A percentile compares a stretch with the other conserved stretches of the same genome.
Conservation (phyloP, 352 stramenopile genomes). For the Phytophthora boehmeriae region DNA sequence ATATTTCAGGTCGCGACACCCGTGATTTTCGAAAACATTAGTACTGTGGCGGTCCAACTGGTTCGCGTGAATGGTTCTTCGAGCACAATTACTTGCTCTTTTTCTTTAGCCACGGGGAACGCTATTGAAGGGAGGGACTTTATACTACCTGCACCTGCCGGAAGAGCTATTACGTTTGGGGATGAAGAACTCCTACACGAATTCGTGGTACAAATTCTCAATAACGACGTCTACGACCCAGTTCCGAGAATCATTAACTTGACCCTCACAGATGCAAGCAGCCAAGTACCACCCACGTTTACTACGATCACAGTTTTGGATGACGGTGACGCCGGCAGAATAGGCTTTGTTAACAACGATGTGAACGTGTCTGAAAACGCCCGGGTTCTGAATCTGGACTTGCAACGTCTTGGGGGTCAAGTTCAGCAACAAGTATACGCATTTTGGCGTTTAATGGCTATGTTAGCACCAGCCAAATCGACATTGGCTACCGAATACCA, state of each 20-base stretch:
- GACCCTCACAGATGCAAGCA: constrained; percentile 44
- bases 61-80: constrained; percentile 55
- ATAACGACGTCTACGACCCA: constrained; percentile 47
- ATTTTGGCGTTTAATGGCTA: constrained; percentile 19
- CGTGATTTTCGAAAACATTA: constrained; percentile 51
- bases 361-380: constrained; percentile 36
- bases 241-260: constrained; percentile 33
- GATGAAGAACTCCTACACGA: constrained; percentile 39
- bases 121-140: constrained; percentile 44
- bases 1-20: constrained; percentile 19
- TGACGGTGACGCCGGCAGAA: constrained; percentile 58
- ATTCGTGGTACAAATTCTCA: constrained; percentile 47
- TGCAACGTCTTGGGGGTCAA: constrained; percentile 44
- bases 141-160: constrained; percentile 18
- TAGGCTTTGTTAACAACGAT: constrained; percentile 40
- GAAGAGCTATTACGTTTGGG: constrained; percentile 38
- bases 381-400: constrained; percentile 24
- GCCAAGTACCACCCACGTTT: constrained; percentile 22
- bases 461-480: constrained; percentile 20
- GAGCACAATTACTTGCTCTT: constrained; percentile 46
- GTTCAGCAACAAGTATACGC: constrained; percentile 32
- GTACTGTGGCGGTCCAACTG: constrained; percentile 37
- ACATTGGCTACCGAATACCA: constrained; percentile 39
- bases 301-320: constrained; percentile 47
- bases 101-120: constrained; percentile 24